Evolutionary conservation across 306 rosid genomes (phyloP), one percentile per base, ranked within the genome.

Genomic region (cucumber (Cucumis sativus)): DNA sequence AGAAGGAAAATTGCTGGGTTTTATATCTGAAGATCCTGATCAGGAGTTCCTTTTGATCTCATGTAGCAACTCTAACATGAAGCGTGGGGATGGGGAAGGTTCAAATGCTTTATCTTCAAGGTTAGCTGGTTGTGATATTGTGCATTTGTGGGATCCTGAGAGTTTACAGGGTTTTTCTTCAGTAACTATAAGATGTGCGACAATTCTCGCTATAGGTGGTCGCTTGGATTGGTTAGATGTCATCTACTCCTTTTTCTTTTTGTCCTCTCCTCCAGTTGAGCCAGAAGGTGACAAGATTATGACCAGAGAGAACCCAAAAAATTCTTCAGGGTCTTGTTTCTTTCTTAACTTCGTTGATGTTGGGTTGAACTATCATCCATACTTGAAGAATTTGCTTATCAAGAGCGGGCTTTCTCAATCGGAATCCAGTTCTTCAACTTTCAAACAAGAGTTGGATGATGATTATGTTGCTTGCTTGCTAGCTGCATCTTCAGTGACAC

Each of bases 31-130:
- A 54, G 84, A 82, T 86, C 89, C 91, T 35, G 88, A 87, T 86
- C 87, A 84, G 51, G 97, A 92, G 87, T 89, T 95, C 83, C 91
- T 90, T 81, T 86, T 95, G 81, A 82, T 95, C 76, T 80, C 89
- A 13, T 92, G 97, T 84, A 86, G 87, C 82, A 88, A 89, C 87
- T 85, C 93, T 33, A 80, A 88, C 54, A 69, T 84, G 85, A 92
- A 90, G 81, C 91, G 98, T 70, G 98, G 98, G 79, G 92, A 92
- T 86, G 98, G 98, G 75, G 96, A 87, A 75, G 96, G 97, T 74
- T 95, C 97, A 75, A 95, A 95, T 90, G 92, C 87, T 33, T 86
- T 95, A 81, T 89, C 97, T 71, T 87, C 90, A 76, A 89, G 89
- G 82, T 71, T 77, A 81, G 93, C 97, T 86, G 97, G 98, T 80